Base-by-base conservation (phyloP, 495 filamentous ascomycete genomes). In the Neurospora sp. region DNA sequence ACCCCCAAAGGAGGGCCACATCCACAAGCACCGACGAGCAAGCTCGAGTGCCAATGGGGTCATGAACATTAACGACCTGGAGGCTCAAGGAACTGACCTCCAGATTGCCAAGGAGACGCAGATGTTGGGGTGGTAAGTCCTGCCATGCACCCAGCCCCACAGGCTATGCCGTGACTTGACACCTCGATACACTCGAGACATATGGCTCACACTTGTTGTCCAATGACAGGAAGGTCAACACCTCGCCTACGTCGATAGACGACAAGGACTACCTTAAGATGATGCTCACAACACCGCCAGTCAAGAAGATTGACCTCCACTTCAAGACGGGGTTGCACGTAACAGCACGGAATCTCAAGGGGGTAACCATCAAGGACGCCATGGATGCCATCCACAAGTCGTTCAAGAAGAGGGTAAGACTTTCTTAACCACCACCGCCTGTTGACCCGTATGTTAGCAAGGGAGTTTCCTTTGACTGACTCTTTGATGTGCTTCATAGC, bases 341-440 rank as follows among this genome's bases (percentile, higher is more conserved):
- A 77, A 93, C 92, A 46, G 94, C 94, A 75, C 88, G 94, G 74
- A 97, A 97, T 81, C 81, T 92, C 73, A 94, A 95, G 81, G 94
- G 94, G 42, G 93, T 97, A 74, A 97, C 94, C 46, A 93, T 97
- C 85, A 97, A 96, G 85, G 94, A 97, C 82, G 94, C 93, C 71
- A 80, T 97, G 79, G 93, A 97, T 81, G 94, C 92, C 76, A 97
- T 97, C 85, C 85, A 96, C 87, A 97, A 97, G 85, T 88, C 91
- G 75, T 96, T 90, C 86, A 95, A 94, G 87, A 97, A 97, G 89
- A 90, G 93, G 90, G 94, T 92, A 83, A 73, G 83, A 77, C 39
- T 35, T 42, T 42, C n/a, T 42, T 73, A 11, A 27, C 68, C 16
- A 68, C 35, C 39, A 41, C 69, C 5, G 6, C 18, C 39, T n/a